phyloP scores from a whole-genome alignment of 345 rosid genomes.

The Citrus cavaleriei region DNA sequence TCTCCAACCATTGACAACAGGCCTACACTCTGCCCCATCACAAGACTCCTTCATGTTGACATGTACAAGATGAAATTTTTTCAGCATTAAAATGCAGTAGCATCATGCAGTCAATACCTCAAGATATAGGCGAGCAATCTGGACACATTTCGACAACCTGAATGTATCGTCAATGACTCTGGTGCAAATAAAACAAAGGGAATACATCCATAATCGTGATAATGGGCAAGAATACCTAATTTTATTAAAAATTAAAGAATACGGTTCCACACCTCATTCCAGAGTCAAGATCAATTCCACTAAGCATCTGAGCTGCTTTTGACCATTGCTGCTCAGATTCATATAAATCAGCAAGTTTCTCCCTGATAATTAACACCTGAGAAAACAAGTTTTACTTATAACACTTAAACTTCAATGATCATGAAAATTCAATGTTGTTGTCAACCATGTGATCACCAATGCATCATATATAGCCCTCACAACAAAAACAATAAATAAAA shows the following conservation, averaged over 20 bases:
- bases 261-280: constrained; percentile 75
- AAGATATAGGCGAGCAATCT: constrained; percentile 90
- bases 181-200: constrained; percentile 21
- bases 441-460: too few species aligned
- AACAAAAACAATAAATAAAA: too few species aligned
- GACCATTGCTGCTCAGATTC: constrained; percentile 96
- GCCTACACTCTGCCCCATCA: neutral
- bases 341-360: constrained; percentile 89
- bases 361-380: constrained; percentile 83
- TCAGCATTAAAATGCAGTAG: neutral
- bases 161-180: constrained; percentile 86
- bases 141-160: constrained; percentile 91
- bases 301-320: constrained; percentile 96
- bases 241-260: neutral
- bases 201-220: neutral
- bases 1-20: neutral
- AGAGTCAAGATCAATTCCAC: constrained; percentile 95
- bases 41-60: neutral
- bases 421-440: neutral
- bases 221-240: neutral
- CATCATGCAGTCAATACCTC: constrained; percentile 54
- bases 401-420: neutral
- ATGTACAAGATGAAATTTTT: neutral
- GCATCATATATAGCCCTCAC: too few species aligned
- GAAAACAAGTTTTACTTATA: neutral